phyloP scores from a whole-genome alignment of 2,329 filamentous ascomycete genomes.

The Albifimbria verrucaria region DNA sequence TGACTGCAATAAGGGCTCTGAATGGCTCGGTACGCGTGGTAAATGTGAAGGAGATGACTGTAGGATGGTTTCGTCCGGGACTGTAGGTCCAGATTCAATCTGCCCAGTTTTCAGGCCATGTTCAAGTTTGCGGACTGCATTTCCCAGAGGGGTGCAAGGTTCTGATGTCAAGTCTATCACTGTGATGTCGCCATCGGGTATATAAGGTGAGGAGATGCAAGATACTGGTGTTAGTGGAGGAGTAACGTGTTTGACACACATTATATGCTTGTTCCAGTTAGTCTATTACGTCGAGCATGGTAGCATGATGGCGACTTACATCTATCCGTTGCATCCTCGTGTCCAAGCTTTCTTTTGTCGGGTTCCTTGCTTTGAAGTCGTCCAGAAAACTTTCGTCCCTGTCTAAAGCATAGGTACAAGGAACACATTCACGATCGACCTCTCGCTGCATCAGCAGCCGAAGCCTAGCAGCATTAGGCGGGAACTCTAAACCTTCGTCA shows the following conservation, averaged over 20 bases:
- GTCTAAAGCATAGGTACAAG: not conserved
- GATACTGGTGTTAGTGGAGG: slow-evolving; percentile 24
- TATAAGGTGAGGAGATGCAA: slow-evolving; percentile 11
- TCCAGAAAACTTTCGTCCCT: not conserved
- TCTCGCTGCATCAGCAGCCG: slow-evolving; percentile 21
- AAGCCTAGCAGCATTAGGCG: slow-evolving; percentile 15
- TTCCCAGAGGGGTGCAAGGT: slow-evolving; percentile 20
- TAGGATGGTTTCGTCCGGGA: slow-evolving; percentile 6
- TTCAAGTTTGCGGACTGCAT: slow-evolving; percentile 6
- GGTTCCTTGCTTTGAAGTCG: slow-evolving; percentile 6
- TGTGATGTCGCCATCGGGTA: slow-evolving; percentile 14
- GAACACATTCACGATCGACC: slow-evolving; percentile 18
- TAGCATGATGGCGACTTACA: too few species aligned
- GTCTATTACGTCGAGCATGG: not conserved
- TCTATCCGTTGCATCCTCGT: not conserved
- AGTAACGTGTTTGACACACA: slow-evolving; percentile 15
- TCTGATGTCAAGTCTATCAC: slow-evolving; percentile 27
- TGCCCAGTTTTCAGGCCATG: slow-evolving; percentile 4
- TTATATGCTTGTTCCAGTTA: slow-evolving; percentile 2
- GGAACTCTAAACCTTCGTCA: slow-evolving; percentile 25
- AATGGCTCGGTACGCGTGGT: slow-evolving; percentile 2
- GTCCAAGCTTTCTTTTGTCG: not conserved
- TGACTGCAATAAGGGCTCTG: not conserved
- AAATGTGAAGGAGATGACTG: slow-evolving; percentile 10
- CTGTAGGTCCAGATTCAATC: slow-evolving; percentile 17